Conservation (phyloP, 2,329 filamentous ascomycete species). For the Myriangium duriaei region DNA sequence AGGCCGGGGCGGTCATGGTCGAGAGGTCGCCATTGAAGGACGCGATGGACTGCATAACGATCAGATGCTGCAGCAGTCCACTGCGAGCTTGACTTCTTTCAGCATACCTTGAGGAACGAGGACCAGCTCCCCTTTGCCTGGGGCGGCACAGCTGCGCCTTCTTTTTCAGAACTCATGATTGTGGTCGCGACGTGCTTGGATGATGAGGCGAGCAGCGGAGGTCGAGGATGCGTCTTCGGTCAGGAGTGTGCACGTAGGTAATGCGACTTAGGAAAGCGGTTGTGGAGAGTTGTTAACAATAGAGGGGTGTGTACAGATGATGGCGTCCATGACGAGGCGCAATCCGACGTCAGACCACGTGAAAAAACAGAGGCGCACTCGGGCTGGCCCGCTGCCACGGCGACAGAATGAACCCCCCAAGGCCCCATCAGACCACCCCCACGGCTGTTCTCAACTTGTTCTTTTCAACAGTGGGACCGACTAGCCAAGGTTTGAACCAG, state of each 20-base stretch:
- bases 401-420: no score
- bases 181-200: background rate
- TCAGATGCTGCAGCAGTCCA: background rate
- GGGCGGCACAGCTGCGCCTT: slow-evolving; percentile 35
- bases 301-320: background rate
- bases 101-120: slow-evolving; percentile 36
- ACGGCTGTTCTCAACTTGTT: no score
- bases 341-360: slow-evolving; percentile 7
- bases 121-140: slow-evolving; percentile 36
- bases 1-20: slow-evolving; percentile 43
- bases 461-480: no score
- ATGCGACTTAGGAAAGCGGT: background rate
- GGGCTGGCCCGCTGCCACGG: background rate
- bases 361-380: background rate
- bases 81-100: background rate
- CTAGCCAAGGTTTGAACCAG: no score
- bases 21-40: slow-evolving; percentile 45
- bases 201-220: background rate
- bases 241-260: background rate
- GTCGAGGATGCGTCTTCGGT: no score
- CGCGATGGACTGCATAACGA: slow-evolving; percentile 33
- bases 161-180: slow-evolving; percentile 18
- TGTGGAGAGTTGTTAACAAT: slow-evolving; percentile 1
- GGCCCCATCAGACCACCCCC: no score
- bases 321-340: background rate